Evolutionary conservation across 2,329 filamentous ascomycete genomes (phyloP).

Genomic region (Paecilomyces formosus): DNA sequence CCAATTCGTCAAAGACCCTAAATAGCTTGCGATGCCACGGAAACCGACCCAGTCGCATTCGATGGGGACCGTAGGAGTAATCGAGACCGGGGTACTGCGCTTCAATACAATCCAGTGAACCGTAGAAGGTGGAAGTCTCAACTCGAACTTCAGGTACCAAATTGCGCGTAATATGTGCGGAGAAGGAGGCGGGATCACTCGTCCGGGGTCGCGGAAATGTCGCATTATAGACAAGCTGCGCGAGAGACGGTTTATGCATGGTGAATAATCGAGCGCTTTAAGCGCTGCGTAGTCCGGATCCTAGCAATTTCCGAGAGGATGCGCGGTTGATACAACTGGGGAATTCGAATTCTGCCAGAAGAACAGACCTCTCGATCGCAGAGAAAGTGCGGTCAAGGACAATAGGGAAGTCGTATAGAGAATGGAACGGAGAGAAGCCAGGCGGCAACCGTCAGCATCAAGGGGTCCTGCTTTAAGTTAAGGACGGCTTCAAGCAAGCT

Average conservation of each 20-base stretch:
- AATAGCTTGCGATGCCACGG: conserved; percentile 55
- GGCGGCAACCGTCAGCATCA: neutral
- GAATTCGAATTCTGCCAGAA: neutral
- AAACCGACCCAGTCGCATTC: conserved; percentile 55
- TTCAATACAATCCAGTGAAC: conserved; percentile 56
- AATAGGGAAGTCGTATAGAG: neutral
- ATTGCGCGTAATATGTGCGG: conserved; percentile 52
- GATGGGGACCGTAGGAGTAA: conserved; percentile 55
- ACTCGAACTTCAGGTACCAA: conserved; percentile 59
- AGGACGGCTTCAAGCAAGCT: neutral
- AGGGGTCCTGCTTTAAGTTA: neutral
- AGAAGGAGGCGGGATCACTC: conserved; percentile 52
- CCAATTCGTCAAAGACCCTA: conserved; percentile 52
- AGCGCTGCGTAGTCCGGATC: neutral
- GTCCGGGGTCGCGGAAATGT: conserved; percentile 51
- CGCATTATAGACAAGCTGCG: conserved; percentile 51
- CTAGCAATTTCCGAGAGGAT: neutral
- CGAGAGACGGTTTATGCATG: conserved; percentile 56
- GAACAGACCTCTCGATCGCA: neutral
- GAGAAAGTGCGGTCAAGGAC: neutral
- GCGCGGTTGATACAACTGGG: neutral
- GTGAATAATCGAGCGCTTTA: conserved; percentile 10
- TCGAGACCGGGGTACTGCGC: conserved; percentile 60
- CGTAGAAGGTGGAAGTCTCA: conserved; percentile 59
- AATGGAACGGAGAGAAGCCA: neutral